phyloP scores from a whole-genome alignment of 441 rosid genomes.

The Syzygium malaccense region DNA sequence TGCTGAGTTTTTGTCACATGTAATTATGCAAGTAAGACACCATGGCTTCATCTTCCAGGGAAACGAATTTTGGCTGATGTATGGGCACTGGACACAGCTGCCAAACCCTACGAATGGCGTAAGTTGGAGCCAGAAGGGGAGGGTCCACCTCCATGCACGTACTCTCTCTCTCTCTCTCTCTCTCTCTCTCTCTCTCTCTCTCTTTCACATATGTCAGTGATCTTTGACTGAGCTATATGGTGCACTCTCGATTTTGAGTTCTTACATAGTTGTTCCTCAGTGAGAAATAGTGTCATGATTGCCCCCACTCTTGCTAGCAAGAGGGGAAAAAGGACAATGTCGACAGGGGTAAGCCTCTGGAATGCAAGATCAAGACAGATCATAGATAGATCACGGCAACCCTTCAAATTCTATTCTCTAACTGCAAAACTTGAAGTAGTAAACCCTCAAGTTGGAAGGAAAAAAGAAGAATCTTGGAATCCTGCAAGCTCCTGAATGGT shows the following conservation, averaged over 20 bases:
- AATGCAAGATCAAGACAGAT: not conserved
- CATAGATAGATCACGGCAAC: not conserved
- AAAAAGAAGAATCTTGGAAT: not conserved
- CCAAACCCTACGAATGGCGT: conserved; percentile 99
- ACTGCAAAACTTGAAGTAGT: not conserved
- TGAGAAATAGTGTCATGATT: not conserved
- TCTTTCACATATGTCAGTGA: not conserved
- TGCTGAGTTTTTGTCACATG: not conserved
- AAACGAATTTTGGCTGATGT: conserved; percentile 98
- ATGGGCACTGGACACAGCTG: conserved; percentile 99
- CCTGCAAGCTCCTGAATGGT: not conserved
- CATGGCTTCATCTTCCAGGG: conserved; percentile 39
- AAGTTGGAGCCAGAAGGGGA: conserved; percentile 99
- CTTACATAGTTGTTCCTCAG: not conserved
- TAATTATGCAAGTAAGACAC: not conserved
- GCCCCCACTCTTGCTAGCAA: not conserved
- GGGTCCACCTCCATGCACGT: conserved; percentile 99
- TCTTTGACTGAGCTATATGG: not conserved
- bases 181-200: not conserved
- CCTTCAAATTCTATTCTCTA: not conserved
- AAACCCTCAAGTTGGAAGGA: not conserved
- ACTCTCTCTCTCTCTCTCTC: conserved; percentile 18
- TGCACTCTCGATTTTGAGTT: not conserved
- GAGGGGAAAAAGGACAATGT: not conserved
- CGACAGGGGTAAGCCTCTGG: not conserved